phyloP scores from a whole-genome alignment of 371 early-diverging fungal genomes.

The Paraphysoderma sedebokerense region DNA sequence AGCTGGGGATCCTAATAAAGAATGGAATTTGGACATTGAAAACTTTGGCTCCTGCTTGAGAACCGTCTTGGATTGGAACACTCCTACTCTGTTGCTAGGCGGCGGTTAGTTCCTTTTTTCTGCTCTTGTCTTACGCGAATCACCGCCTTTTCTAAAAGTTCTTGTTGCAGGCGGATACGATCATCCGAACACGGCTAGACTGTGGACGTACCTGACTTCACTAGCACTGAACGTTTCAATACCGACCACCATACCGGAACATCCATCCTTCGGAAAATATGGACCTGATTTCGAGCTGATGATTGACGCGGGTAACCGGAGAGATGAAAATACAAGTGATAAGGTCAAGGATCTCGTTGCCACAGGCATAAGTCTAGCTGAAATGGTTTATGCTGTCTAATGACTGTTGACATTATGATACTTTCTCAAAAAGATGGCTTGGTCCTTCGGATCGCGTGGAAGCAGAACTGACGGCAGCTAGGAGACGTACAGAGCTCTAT shows the following conservation, averaged over 20 bases:
- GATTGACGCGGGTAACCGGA: slow-evolving; percentile 14
- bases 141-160: slow-evolving; percentile 14
- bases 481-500: no score
- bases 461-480: no score
- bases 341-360: no score
- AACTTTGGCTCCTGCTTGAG: slow-evolving; percentile 36
- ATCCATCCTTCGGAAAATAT: slow-evolving; percentile 43
- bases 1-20: slow-evolving; percentile 46
- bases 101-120: slow-evolving; percentile 37
- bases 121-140: slow-evolving; percentile 12
- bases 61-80: slow-evolving; percentile 10
- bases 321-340: slow-evolving; percentile 19
- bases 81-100: slow-evolving; percentile 38
- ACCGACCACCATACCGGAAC: slow-evolving; percentile 39
- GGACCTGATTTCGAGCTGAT: slow-evolving; percentile 35
- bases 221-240: slow-evolving; percentile 16
- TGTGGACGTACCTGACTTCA: slow-evolving; percentile 62
- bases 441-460: no score
- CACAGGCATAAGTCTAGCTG: no score
- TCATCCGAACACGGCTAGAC: slow-evolving; percentile 49
- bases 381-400: no score
- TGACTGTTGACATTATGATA: no score
- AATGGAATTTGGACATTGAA: slow-evolving; percentile 45
- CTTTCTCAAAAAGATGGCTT: no score
- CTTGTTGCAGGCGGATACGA: slow-evolving; percentile 62